Base-by-base conservation (phyloP, 2,329 filamentous ascomycete genomes). In the Aspergillus glaucus region DNA sequence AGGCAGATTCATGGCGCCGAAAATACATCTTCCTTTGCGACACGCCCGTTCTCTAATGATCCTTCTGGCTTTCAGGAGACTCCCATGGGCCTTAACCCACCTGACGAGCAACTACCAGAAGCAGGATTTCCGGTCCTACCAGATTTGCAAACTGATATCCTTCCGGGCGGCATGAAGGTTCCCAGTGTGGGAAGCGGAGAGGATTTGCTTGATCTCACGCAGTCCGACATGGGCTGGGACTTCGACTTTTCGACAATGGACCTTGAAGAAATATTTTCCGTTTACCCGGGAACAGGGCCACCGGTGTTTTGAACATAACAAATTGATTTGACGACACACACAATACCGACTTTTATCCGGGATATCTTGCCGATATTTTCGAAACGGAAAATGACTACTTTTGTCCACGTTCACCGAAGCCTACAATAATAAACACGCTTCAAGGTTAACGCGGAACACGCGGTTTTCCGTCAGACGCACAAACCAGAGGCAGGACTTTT, bases 181-280 rank as follows among this genome's bases (percentile, higher is more conserved):
- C 54, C 58, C 0, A 57, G 60, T 12, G 47, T 51, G 0, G 61
- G 55, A 2, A 64, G 60, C n/a, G 58, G 48, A 4, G 62, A 66
- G 12, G 64, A 67, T 45, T 54, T 69, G 6, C 57, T 64, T 2
- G 67, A 70, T 48, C 62, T 70, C 39, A 68, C 65, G 2, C 59
- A 65, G 51, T 62, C 63, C 2, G 65, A 69, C 44, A 65, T 68
- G 60, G 66, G 64, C 4, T 70, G 66, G 66, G 59, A 69, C 44
- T 66, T 70, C 49, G 65, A 69, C 37, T 68, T 70, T 44, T 69
- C 66, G 2, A 68, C 66, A 1, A 69, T 70, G 66, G 67, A 70
- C 44, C 50, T 70, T 5, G 67, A 69, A 28, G 60, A 65, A 0
- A 69, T 70, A 34, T 63, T 69, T 43, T 70, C 67, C 3, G 51